Evolutionary conservation across 2,329 filamentous ascomycete genomes (phyloP).

Genomic region (Trichoderma koningiopsis): DNA sequence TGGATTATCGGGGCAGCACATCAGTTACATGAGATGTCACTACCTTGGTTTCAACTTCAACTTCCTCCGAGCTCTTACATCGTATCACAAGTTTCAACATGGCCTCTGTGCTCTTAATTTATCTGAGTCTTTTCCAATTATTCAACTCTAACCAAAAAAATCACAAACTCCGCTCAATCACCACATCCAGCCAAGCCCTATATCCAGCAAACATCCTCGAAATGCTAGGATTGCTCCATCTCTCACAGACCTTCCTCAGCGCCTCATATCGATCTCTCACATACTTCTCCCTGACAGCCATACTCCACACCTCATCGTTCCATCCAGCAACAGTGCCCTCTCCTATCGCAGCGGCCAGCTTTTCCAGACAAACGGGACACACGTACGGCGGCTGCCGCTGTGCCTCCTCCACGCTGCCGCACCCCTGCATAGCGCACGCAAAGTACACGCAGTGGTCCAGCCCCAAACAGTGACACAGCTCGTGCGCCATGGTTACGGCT

Average conservation of each 20-base stretch:
- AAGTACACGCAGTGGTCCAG: constrained; percentile 68
- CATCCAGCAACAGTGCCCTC: constrained; percentile 15
- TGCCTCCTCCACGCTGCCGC: constrained; percentile 59
- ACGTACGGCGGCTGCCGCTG: constrained; percentile 64
- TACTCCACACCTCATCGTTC: not conserved
- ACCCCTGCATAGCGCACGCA: constrained; percentile 66
- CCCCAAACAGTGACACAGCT: constrained; percentile 68
- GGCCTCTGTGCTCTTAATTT: not conserved
- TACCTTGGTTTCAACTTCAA: not conserved
- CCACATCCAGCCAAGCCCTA: constrained; percentile 20
- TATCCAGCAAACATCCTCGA: constrained; percentile 25
- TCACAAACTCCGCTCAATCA: not conserved
- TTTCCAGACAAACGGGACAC: constrained; percentile 61
- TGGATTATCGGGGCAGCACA: not conserved
- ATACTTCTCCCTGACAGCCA: not conserved
- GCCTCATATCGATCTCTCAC: constrained; percentile 21
- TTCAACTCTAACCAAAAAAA: not conserved
- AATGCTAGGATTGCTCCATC: not conserved
- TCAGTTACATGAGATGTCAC: not conserved
- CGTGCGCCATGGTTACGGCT: constrained; percentile 62
- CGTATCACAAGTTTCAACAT: not conserved
- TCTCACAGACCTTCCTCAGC: constrained; percentile 17
- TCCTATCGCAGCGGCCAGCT: constrained; percentile 42
- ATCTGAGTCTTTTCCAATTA: not conserved
- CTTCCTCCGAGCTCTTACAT: not conserved